Evolutionary conservation across 495 filamentous ascomycete species (phyloP).

Genomic region (Cudoniella acicularis): DNA sequence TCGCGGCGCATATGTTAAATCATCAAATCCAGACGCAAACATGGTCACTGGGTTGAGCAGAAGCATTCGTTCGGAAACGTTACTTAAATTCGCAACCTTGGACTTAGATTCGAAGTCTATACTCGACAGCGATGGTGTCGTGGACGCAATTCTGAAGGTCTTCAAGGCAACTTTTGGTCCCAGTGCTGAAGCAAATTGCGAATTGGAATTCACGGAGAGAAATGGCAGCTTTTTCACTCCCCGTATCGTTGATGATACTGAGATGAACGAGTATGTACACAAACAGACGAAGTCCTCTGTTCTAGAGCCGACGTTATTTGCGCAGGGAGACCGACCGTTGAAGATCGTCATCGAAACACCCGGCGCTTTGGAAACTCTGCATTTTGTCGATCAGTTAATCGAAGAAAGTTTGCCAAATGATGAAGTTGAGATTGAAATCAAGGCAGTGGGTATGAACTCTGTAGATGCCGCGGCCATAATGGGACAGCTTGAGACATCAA

Average conservation of each 20-base stretch:
- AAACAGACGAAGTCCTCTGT: slow-evolving; percentile 42
- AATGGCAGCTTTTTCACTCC: slow-evolving; percentile 19
- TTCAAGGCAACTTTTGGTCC: slow-evolving; percentile 13
- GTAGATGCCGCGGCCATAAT: slow-evolving; percentile 49
- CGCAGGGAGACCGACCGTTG: slow-evolving; percentile 18
- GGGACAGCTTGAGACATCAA: slow-evolving; percentile 40
- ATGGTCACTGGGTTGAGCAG: slow-evolving; percentile 26
- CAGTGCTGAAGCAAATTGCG: slow-evolving; percentile 18
- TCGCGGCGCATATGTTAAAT: slow-evolving; percentile 16
- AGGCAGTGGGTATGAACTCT: slow-evolving; percentile 33
- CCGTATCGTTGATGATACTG: slow-evolving; percentile 34
- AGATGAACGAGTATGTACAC: slow-evolving; percentile 43
- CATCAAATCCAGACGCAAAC: slow-evolving; percentile 14
- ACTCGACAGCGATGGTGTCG: not conserved
- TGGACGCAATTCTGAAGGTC: slow-evolving; percentile 12
- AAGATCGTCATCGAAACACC: slow-evolving; percentile 10
- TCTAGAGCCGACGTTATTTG: slow-evolving; percentile 20
- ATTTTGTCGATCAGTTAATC: slow-evolving; percentile 17
- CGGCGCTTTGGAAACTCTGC: slow-evolving; percentile 19
- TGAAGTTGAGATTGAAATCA: slow-evolving; percentile 42
- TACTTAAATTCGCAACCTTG: slow-evolving; percentile 21
- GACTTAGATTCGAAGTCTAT: slow-evolving; percentile 12
- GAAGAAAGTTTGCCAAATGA: slow-evolving; percentile 28
- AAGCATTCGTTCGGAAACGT: slow-evolving; percentile 38
- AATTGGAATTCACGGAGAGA: slow-evolving; percentile 23